phyloP scores from a whole-genome alignment of 2,329 filamentous ascomycete species.

The Amauroascus verrucosus region DNA sequence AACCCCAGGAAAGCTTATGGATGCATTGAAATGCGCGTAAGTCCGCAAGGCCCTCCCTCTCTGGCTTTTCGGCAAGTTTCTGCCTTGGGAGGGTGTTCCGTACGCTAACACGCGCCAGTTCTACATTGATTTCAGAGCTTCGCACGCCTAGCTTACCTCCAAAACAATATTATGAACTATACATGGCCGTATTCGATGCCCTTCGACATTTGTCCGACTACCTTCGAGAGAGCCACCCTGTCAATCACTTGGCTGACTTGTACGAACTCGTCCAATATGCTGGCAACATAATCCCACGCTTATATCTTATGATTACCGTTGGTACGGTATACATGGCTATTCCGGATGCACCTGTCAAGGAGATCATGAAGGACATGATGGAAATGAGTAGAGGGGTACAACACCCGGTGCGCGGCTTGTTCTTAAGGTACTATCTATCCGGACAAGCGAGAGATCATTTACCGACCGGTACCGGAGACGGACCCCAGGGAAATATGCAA shows the following conservation, averaged over 20 bases:
- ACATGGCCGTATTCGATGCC: conserved; percentile 98
- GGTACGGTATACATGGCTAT: conserved; percentile 99
- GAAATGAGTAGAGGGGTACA: conserved; percentile 98
- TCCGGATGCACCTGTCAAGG: conserved; percentile 94
- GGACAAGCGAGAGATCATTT: conserved; percentile 87
- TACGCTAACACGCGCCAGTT: conserved; percentile 46
- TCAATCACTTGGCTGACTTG: conserved; percentile 93
- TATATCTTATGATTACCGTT: conserved; percentile 99
- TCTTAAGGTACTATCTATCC: conserved; percentile 90
- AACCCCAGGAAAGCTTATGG: conserved; percentile 96
- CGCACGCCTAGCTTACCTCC: conserved; percentile 94
- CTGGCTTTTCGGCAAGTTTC: conserved; percentile 11
- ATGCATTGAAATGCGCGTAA: conserved; percentile 98
- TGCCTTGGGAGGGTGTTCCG: conserved; percentile 4
- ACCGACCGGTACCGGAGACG: conserved; percentile 71
- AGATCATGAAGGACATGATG: conserved; percentile 99
- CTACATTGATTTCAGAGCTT: conserved; percentile 94
- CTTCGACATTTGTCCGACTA: conserved; percentile 92
- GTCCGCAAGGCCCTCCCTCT: conserved; percentile 27
- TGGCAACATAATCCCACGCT: conserved; percentile 88
- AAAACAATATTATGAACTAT: conserved; percentile 99
- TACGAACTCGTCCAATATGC: conserved; percentile 98
- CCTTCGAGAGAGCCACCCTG: conserved; percentile 91
- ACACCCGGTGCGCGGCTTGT: conserved; percentile 88
- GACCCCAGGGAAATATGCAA: conserved; percentile 87